Percentiles rank a stretch among this genome's conserved stretches.
phyloP scores from a whole-genome alignment of 2,329 filamentous ascomycete genomes.

The Exophiala alcalophila region DNA sequence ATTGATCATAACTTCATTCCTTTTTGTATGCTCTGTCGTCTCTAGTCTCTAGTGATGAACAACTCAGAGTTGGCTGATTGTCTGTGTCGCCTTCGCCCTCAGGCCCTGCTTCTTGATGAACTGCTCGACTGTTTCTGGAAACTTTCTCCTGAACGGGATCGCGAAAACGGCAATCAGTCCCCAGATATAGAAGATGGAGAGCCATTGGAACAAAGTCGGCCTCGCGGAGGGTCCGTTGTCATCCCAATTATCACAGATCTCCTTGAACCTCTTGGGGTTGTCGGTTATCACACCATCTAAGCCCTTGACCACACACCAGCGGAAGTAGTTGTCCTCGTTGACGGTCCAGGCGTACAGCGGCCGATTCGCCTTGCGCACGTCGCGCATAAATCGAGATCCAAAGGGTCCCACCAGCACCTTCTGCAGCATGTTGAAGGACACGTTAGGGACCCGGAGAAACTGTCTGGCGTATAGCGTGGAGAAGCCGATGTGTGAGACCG shows the following conservation, averaged over 20 bases:
- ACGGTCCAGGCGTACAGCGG: slow-evolving; percentile 81
- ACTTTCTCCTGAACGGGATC: slow-evolving; percentile 20
- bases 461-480: slow-evolving; percentile 60
- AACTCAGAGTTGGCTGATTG: no score
- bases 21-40: neutral
- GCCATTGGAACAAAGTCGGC: slow-evolving; percentile 23
- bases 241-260: slow-evolving; percentile 30
- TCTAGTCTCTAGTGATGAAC: no score
- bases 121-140: slow-evolving; percentile 26
- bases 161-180: slow-evolving; percentile 25
- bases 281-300: slow-evolving; percentile 86
- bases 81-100: slow-evolving; percentile 11
- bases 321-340: slow-evolving; percentile 75
- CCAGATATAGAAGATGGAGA: slow-evolving; percentile 27
- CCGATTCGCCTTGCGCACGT: slow-evolving; percentile 55
- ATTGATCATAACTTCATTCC: neutral
- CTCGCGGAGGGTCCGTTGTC: slow-evolving; percentile 19
- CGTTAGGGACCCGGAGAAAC: slow-evolving; percentile 64
- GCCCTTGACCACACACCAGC: slow-evolving; percentile 65
- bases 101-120: slow-evolving; percentile 16
- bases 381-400: slow-evolving; percentile 64
- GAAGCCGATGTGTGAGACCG: slow-evolving; percentile 43
- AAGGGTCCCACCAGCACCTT: slow-evolving; percentile 64
- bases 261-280: slow-evolving; percentile 63
- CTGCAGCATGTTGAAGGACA: slow-evolving; percentile 77